Conservation (phyloP, 805 yeast species). For the Kazachstania bromeliacearum region DNA sequence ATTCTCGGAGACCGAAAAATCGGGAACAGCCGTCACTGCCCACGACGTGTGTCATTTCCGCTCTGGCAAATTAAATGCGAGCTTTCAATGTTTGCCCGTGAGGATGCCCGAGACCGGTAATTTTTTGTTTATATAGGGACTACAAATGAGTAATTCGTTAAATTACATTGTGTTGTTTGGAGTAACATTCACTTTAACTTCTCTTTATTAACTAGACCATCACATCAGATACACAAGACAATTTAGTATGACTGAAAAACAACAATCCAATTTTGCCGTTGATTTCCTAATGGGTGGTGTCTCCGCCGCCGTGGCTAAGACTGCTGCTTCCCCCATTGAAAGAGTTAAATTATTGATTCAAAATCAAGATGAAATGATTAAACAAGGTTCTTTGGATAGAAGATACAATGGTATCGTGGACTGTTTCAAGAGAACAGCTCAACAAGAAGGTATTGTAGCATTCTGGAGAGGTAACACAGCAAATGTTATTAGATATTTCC, state of each 20-base stretch:
- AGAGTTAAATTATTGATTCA: constrained; percentile 94
- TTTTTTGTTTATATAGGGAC: too few species aligned
- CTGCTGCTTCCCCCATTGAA: constrained; percentile 96
- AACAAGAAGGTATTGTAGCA: constrained; percentile 82
- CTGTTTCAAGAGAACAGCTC: constrained; percentile 91
- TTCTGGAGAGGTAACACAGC: constrained; percentile 99
- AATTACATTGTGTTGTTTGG: too few species aligned
- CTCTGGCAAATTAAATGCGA: too few species aligned
- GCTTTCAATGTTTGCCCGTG: too few species aligned
- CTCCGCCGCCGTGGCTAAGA: constrained; percentile 96
- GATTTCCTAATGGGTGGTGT: constrained; percentile 91
- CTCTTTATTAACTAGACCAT: too few species aligned
- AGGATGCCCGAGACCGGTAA: too few species aligned
- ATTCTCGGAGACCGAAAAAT: too few species aligned
- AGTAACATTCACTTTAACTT: too few species aligned
- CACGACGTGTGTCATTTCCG: too few species aligned
- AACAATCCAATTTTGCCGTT: constrained; percentile 39
- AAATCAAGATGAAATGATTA: constrained; percentile 97
- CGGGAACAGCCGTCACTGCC: too few species aligned
- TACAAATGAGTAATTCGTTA: too few species aligned
- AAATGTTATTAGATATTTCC: constrained; percentile 97
- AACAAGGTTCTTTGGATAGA: constrained; percentile 87
- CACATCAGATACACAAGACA: too few species aligned
- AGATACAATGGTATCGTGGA: constrained; percentile 86
- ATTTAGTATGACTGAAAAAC: constrained; percentile 22